A percentile compares a stretch with the other conserved stretches of the same genome.
These are phyloP conservation scores for Capillidium rhysosporum DNA, from an alignment of 371 early-diverging fungal genomes.

Conservation along the genomic window DNA sequence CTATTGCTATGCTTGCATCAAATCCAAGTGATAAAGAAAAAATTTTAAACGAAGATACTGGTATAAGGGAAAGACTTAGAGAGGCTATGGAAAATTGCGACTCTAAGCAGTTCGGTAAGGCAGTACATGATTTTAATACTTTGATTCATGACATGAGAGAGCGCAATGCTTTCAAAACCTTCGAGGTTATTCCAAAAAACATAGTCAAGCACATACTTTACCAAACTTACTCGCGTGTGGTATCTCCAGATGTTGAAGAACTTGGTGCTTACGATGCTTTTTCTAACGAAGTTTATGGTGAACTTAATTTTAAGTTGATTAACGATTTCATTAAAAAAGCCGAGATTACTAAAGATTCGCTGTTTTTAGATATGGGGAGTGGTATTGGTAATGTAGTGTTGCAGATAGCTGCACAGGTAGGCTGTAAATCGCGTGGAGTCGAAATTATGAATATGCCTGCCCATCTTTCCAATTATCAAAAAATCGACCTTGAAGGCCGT, in stretches of 20 bases:
- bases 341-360: constrained; percentile 33
- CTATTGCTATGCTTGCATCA: too few species aligned
- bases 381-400: constrained; percentile 93
- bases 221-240: constrained; percentile 75
- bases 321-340: constrained; percentile 59
- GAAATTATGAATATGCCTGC: constrained; percentile 84
- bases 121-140: constrained; percentile 49
- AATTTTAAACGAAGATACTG: too few species aligned
- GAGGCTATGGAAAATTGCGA: too few species aligned
- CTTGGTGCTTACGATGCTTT: constrained; percentile 77
- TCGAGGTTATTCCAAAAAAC: constrained; percentile 31
- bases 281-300: constrained; percentile 90
- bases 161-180: constrained; percentile 13
- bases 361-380: constrained; percentile 85
- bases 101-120: constrained; percentile 26
- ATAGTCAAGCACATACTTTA: constrained; percentile 65
- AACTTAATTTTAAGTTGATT: constrained; percentile 65
- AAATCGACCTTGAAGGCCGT: constrained; percentile 62
- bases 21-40: too few species aligned
- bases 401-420: constrained; percentile 78
- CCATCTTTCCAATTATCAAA: constrained; percentile 52
- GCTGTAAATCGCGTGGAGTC: constrained; percentile 69
- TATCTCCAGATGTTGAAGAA: constrained; percentile 58
- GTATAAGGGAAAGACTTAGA: too few species aligned
- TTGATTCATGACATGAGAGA: constrained; percentile 24